phyloP scores from a whole-genome alignment of 1,284 basidiomycete species.

The Ceratobasidium sp. region DNA sequence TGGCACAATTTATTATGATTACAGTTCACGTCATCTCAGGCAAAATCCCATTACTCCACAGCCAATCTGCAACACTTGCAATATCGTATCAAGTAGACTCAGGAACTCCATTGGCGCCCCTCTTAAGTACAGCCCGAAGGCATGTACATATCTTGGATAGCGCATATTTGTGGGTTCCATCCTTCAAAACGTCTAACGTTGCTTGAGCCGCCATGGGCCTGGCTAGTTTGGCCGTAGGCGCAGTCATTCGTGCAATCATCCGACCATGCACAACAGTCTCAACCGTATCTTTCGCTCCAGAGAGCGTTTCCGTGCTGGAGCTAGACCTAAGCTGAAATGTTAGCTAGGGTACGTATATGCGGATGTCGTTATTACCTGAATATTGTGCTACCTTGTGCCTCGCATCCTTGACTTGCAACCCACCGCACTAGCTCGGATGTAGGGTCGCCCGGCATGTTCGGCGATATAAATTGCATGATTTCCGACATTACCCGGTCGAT shows the following conservation, averaged over 20 bases:
- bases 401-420: conserved; percentile 69
- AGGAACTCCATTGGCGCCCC: background rate
- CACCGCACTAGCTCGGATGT: conserved; percentile 75
- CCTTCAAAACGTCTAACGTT: conserved; percentile 26
- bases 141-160: conserved; percentile 41
- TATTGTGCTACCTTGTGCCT: conserved; percentile 38
- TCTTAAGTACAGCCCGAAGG: conserved; percentile 29
- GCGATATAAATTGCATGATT: conserved; percentile 68
- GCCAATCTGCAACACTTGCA: background rate
- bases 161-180: conserved; percentile 20
- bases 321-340: conserved; percentile 17
- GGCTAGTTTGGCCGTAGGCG: conserved; percentile 23
- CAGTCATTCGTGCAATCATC: conserved; percentile 8
- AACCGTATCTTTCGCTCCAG: conserved; percentile 24
- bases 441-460: conserved; percentile 72
- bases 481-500: conserved; percentile 73
- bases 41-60: background rate
- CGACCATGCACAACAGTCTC: conserved; percentile 36
- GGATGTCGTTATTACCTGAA: conserved; percentile 5
- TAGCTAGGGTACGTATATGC: conserved; percentile 1
- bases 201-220: conserved; percentile 31
- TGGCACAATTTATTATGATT: background rate
- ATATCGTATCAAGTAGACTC: background rate
- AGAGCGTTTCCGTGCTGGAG: conserved; percentile 9
- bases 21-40: background rate